Percentiles rank a stretch among this genome's conserved stretches.
phyloP scores from a whole-genome alignment of 2,329 filamentous ascomycete species.

The Bimuria novae-zelandiae region DNA sequence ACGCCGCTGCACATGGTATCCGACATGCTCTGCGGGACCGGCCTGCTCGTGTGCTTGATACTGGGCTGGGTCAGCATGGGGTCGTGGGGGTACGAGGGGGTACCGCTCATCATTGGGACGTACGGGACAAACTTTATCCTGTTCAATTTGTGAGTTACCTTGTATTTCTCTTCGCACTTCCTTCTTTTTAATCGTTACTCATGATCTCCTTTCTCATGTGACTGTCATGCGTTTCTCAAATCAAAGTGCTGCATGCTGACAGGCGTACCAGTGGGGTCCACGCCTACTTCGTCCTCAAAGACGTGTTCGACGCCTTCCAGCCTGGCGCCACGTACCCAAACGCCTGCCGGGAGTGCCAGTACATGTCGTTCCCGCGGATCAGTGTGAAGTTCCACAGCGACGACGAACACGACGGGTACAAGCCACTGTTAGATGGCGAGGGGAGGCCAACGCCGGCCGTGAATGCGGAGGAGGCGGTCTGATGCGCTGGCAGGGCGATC shows the following conservation, averaged over 20 bases:
- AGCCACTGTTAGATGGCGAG: constrained; percentile 24
- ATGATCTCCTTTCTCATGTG: too few relatives aligned
- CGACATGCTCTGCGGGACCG: constrained; percentile 25
- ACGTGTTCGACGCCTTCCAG: constrained; percentile 21
- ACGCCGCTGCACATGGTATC: constrained; percentile 32
- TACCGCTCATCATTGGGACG: constrained; percentile 27
- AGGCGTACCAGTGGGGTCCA: constrained; percentile 24
- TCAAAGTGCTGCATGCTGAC: background rate
- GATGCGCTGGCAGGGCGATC: background rate
- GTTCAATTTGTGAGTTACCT: constrained; percentile 30
- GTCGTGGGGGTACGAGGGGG: background rate
- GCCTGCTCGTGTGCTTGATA: constrained; percentile 30
- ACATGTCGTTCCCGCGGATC: constrained; percentile 17
- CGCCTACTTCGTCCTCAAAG: constrained; percentile 25
- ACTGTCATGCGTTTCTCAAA: background rate
- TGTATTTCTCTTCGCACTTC: background rate
- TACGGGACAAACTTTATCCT: constrained; percentile 36
- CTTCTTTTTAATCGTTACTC: background rate
- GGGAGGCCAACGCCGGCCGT: background rate
- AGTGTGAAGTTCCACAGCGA: constrained; percentile 13
- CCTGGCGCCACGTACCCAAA: constrained; percentile 19
- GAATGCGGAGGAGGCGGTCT: background rate
- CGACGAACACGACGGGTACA: constrained; percentile 18
- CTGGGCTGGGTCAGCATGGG: constrained; percentile 28
- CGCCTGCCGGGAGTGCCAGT: constrained; percentile 34